Percentiles rank a stretch among this genome's conserved stretches.
Evolutionary conservation across 495 filamentous ascomycete species (phyloP).

Genomic region (Cercophora scortea): DNA sequence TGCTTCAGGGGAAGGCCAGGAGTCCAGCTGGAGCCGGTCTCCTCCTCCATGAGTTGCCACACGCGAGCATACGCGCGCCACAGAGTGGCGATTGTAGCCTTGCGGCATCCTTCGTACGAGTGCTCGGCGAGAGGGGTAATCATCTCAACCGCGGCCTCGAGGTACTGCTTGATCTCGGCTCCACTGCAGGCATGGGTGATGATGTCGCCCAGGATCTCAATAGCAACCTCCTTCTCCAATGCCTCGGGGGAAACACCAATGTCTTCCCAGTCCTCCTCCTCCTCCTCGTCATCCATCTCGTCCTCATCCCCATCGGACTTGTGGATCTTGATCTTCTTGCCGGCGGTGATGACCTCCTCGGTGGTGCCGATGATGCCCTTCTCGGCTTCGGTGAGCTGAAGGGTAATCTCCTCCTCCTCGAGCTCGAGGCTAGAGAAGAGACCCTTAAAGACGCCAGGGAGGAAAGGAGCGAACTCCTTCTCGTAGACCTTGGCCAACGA

Average conservation of each 20-base stretch:
- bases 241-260: constrained; percentile 74
- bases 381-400: constrained; percentile 69
- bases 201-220: constrained; percentile 89
- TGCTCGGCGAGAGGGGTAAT: constrained; percentile 77
- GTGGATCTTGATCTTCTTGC: constrained; percentile 79
- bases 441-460: constrained; percentile 76
- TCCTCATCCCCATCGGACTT: constrained; percentile 47
- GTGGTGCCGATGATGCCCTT: constrained; percentile 57
- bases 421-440: constrained; percentile 80
- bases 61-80: constrained; percentile 92
- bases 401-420: constrained; percentile 78
- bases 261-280: constrained; percentile 81
- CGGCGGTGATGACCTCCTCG: constrained; percentile 66
- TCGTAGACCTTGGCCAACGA: constrained; percentile 89
- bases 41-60: constrained; percentile 76
- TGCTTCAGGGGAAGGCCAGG: constrained; percentile 78
- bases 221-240: constrained; percentile 93
- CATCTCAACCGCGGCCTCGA: constrained; percentile 81
- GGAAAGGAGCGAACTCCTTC: constrained; percentile 81
- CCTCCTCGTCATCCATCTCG: constrained; percentile 53
- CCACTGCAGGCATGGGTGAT: constrained; percentile 72
- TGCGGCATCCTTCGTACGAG: constrained; percentile 86
- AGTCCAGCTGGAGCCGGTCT: constrained; percentile 73
- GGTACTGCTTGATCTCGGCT: constrained; percentile 65
- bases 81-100: constrained; percentile 79